Conservation (phyloP, 192 early-diverging fungal species). For the Backusella liffmaniae region DNA sequence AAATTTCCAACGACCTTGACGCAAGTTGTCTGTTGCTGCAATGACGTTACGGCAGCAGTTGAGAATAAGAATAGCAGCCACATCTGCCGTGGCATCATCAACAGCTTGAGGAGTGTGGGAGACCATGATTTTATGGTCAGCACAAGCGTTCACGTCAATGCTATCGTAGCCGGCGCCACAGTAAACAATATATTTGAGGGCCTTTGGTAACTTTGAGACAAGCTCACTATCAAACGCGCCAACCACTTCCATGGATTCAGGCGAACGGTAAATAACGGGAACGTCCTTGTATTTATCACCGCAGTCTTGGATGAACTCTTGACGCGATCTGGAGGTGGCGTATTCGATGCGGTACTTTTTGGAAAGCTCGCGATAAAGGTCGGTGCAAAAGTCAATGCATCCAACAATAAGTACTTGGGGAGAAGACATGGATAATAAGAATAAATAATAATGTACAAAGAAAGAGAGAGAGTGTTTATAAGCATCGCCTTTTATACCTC, state of each 20-base stretch:
- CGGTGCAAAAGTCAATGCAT: slow-evolving; percentile 24
- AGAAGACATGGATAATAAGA: background rate
- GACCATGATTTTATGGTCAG: slow-evolving; percentile 34
- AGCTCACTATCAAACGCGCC: slow-evolving; percentile 39
- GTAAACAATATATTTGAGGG: slow-evolving; percentile 27
- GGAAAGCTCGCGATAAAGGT: slow-evolving; percentile 14
- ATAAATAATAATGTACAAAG: background rate
- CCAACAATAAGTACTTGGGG: slow-evolving; percentile 28
- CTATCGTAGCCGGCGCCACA: slow-evolving; percentile 43
- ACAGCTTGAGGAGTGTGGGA: slow-evolving; percentile 46
- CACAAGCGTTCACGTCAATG: slow-evolving; percentile 36
- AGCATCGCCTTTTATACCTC: background rate
- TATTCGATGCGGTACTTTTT: slow-evolving; percentile 23
- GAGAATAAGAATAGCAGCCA: slow-evolving; percentile 45
- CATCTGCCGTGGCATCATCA: slow-evolving; percentile 44
- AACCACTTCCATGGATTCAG: slow-evolving; percentile 17
- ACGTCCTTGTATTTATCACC: slow-evolving; percentile 29
- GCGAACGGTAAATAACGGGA: slow-evolving; percentile 16
- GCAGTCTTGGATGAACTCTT: slow-evolving; percentile 35
- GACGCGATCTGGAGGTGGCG: slow-evolving; percentile 24
- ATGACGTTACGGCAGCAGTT: slow-evolving; percentile 46
- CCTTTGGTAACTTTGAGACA: slow-evolving; percentile 29
- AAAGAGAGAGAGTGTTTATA: background rate
- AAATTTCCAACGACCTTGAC: slow-evolving; percentile 37
- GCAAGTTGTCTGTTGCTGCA: slow-evolving; percentile 33